phyloP scores from a whole-genome alignment of 768 basidiomycete species.

The Lactarius tabidus region DNA sequence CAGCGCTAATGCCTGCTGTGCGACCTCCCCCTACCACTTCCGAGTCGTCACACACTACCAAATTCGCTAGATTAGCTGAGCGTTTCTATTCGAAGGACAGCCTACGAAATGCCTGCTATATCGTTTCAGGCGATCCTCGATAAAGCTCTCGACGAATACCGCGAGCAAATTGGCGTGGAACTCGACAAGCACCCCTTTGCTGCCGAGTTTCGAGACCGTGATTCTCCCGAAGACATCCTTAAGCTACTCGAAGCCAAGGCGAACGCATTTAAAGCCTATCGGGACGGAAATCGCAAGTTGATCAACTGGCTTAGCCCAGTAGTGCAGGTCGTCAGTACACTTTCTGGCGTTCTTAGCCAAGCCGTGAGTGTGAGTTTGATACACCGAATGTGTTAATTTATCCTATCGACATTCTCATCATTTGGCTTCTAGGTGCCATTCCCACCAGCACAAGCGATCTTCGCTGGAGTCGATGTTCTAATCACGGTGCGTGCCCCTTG shows the following conservation, averaged over 20 bases:
- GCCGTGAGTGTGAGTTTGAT: not conserved
- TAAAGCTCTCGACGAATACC: not conserved
- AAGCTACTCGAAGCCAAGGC: not conserved
- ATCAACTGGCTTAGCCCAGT: not conserved
- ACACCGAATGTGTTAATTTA: no score
- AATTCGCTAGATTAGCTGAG: no score
- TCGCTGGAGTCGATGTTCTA: not conserved
- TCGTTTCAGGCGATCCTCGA: not conserved
- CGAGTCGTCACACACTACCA: no score
- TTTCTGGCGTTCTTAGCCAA: not conserved
- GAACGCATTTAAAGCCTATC: not conserved
- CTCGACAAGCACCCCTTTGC: not conserved
- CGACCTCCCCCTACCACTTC: no score
- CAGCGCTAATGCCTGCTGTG: no score
- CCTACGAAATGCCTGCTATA: not conserved
- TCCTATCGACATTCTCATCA: no score
- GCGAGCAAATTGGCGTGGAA: not conserved
- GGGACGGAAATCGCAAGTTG: not conserved
- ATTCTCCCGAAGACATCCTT: not conserved
- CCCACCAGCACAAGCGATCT: not conserved
- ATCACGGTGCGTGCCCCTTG: not conserved
- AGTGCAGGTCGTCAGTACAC: not conserved
- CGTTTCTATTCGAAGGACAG: no score
- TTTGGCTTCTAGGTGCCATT: not conserved
- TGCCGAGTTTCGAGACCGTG: not conserved